Evolutionary conservation across 805 yeast species (phyloP), one percentile per base, ranked within the genome.

Genomic region (Lachancea thermotolerans): DNA sequence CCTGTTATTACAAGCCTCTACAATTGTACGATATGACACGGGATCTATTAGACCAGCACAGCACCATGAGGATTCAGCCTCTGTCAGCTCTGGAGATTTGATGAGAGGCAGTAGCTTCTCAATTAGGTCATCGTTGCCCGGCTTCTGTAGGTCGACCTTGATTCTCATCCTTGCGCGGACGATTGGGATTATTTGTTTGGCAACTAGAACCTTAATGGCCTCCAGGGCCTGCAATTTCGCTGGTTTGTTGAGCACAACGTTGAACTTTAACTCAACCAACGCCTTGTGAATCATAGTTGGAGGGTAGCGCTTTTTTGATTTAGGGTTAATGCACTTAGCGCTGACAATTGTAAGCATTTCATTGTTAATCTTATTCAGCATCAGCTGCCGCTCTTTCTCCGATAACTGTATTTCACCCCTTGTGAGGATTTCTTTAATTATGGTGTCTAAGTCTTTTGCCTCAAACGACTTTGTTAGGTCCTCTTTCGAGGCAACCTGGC

Each of bases 321-420:
- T 78, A 4, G 99, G 98, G 54, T 93, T 93, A 39, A 93, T 82
- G 60, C 97, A 90, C 63, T 88, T 89, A 3, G 95, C 82, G 14
- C 95, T 84, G 28, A 93, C 81, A 37, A 88, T 79, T 41, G 82
- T 87, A 30, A 93, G 68, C 49, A 89, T 82, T 57, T 89, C 95
- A 51, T 87, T 87, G 52, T 81, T 86, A 41, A 82, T 75, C 63
- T 86, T 90, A 45, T 73, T 75, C 48, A 79, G 65, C 61, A 83
- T 82, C 39, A 84, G 82, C 51, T 78, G 83, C 57, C 99, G 74
- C 66, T 93, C 99, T 69, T 87, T 89, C 64, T 88, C 96, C 56
- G 93, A 88, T 44, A 93, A 75, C 63, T 93, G 98, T 52, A 93
- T 82, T 64, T 93, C 99, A 34, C 99, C 99, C 60, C 86, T 88